Percentiles rank a stretch among this genome's conserved stretches.
Conservation (phyloP, 805 yeast genomes). For the Dipodascus albidus region DNA sequence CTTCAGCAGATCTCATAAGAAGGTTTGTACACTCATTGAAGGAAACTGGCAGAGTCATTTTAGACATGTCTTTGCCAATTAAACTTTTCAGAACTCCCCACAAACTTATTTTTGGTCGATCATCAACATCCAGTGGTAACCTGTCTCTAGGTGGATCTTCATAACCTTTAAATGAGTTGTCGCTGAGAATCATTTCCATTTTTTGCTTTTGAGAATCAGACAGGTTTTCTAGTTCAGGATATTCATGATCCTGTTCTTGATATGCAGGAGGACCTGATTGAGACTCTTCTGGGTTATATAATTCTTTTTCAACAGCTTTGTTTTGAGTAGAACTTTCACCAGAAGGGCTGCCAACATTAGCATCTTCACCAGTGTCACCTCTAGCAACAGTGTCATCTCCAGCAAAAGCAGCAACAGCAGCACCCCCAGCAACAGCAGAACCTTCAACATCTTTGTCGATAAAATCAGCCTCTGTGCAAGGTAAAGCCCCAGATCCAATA, state of each 20-base stretch:
- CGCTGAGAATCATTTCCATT: slow-evolving; percentile 28
- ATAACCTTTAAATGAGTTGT: slow-evolving; percentile 63
- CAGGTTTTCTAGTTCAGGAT: slow-evolving; percentile 5
- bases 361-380: slow-evolving; percentile 14
- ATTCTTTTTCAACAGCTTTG: slow-evolving; percentile 26
- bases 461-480: slow-evolving; percentile 1
- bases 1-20: slow-evolving; percentile 90
- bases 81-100: slow-evolving; percentile 93
- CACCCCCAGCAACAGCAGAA: not conserved
- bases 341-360: slow-evolving; percentile 13
- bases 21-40: slow-evolving; percentile 94
- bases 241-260: slow-evolving; percentile 5
- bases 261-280: not conserved
- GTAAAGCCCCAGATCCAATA: slow-evolving; percentile 4
- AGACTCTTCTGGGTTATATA: not conserved
- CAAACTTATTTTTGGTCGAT: slow-evolving; percentile 81
- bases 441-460: slow-evolving; percentile 1
- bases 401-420: not conserved
- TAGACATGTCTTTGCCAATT: slow-evolving; percentile 96
- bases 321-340: not conserved
- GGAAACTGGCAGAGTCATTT: slow-evolving; percentile 89
- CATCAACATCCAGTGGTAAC: slow-evolving; percentile 62
- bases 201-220: slow-evolving; percentile 32
- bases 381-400: slow-evolving; percentile 10
- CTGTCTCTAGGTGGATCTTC: slow-evolving; percentile 69